Evolutionary conservation across 345 rosid species (phyloP).

Genomic region (Bruguiera gymnorhiza): DNA sequence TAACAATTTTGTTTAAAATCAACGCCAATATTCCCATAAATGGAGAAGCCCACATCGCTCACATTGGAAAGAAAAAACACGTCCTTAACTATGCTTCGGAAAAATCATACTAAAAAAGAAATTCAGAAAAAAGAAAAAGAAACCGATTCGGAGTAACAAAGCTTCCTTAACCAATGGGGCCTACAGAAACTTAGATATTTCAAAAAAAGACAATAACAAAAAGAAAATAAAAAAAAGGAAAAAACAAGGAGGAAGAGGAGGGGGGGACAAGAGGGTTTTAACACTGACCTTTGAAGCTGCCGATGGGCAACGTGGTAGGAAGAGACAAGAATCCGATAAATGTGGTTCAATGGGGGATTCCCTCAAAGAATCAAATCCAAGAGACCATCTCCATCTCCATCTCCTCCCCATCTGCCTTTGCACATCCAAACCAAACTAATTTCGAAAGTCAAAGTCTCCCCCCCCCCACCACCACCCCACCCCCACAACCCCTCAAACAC

Average conservation of each 20-base stretch:
- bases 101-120: neutral
- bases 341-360: constrained; percentile 6
- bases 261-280: neutral
- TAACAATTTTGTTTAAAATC: neutral
- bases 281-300: constrained; percentile 21
- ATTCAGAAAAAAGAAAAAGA: neutral
- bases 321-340: constrained; percentile 14
- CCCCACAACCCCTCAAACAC: no score
- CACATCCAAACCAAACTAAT: neutral
- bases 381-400: neutral
- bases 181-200: no score
- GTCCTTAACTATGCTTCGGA: neutral
- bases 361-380: neutral
- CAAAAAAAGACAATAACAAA: no score
- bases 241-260: neutral
- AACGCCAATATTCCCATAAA: neutral
- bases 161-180: no score
- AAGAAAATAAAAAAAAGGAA: neutral
- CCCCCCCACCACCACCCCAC: no score
- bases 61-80: neutral
- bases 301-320: constrained; percentile 7
- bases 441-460: no score
- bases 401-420: neutral
- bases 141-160: neutral
- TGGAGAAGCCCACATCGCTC: neutral